A percentile compares a stretch with the other conserved stretches of the same genome.
These are phyloP conservation scores for Tetramitus jugosus DNA, from an alignment of 208 protist species.

Conservation along the genomic window DNA sequence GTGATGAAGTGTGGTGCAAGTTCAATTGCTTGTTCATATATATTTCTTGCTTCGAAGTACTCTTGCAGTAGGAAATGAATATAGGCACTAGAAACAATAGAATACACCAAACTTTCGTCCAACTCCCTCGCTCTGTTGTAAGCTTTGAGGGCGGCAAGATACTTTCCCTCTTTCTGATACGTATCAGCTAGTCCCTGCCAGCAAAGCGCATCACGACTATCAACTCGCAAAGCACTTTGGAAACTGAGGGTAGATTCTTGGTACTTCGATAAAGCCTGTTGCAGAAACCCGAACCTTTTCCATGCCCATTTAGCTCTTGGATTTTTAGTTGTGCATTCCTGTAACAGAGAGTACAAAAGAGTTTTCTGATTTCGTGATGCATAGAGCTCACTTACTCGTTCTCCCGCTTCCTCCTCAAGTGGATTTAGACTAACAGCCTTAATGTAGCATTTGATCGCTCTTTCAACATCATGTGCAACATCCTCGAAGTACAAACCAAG, in stretches of 20 bases:
- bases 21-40: background rate
- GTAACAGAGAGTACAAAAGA: background rate
- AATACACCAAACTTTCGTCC: background rate
- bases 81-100: background rate
- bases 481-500: background rate
- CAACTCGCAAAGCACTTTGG: background rate
- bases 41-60: background rate
- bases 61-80: background rate
- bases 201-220: background rate
- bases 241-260: background rate
- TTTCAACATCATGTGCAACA: background rate
- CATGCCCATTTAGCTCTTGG: slow-evolving; percentile 3
- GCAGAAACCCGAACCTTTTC: background rate
- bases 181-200: slow-evolving; percentile 9
- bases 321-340: background rate
- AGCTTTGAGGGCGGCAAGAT: background rate
- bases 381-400: background rate
- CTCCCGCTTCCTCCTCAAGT: background rate
- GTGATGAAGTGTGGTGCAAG: background rate
- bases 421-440: slow-evolving; percentile 2
- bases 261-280: background rate
- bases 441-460: slow-evolving; percentile 12
- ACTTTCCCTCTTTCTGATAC: slow-evolving; percentile 18
- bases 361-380: background rate
- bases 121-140: background rate